Conservation (phyloP, 2,329 filamentous ascomycete species). For the Pyrenophora teres region DNA sequence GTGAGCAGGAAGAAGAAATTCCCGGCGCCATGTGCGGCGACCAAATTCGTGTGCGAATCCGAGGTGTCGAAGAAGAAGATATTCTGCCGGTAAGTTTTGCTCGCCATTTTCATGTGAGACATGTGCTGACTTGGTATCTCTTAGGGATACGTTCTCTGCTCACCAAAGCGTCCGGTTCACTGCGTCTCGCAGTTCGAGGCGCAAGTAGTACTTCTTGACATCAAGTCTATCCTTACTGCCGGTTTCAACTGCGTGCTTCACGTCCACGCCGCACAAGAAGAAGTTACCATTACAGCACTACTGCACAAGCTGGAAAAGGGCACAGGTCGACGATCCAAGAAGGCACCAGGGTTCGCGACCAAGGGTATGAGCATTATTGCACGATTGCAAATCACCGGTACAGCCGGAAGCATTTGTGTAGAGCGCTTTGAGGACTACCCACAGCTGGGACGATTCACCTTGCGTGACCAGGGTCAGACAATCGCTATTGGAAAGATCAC, state of each 20-base stretch:
- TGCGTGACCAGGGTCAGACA: conserved; percentile 78
- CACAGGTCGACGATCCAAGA: conserved; percentile 90
- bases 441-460: conserved; percentile 57
- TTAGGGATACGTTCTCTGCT: conserved; percentile 85
- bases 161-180: conserved; percentile 89
- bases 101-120: not conserved
- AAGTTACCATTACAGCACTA: conserved; percentile 86
- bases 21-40: conserved; percentile 83
- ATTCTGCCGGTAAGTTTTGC: conserved; percentile 68
- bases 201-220: conserved; percentile 91
- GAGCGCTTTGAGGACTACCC: conserved; percentile 96
- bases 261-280: conserved; percentile 95
- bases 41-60: conserved; percentile 87
- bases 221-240: conserved; percentile 90
- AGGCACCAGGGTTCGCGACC: conserved; percentile 86
- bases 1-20: conserved; percentile 95
- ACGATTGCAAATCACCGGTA: conserved; percentile 82
- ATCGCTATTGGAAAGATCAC: conserved; percentile 99
- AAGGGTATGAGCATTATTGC: conserved; percentile 87
- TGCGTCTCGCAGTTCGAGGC: conserved; percentile 90
- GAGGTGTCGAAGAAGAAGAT: conserved; percentile 97
- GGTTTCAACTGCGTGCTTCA: conserved; percentile 98
- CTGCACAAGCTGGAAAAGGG: conserved; percentile 96
- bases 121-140: not conserved
- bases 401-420: conserved; percentile 84